Percentiles rank a stretch among this genome's conserved stretches.
Conservation (phyloP, 352 stramenopile species). For the Pythium aphanidermatum region DNA sequence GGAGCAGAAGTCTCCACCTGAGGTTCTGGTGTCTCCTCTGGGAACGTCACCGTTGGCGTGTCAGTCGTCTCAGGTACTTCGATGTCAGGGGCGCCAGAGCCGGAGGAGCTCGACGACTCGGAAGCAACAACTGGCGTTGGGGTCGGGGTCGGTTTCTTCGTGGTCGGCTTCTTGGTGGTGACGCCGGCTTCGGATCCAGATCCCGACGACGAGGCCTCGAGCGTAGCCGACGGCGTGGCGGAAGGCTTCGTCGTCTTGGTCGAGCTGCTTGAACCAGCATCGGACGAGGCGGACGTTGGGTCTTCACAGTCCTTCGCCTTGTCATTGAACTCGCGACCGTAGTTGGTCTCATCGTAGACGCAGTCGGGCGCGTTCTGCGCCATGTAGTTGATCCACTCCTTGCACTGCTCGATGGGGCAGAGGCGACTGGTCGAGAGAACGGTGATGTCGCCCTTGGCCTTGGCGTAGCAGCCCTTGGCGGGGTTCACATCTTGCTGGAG, state of each 20-base stretch:
- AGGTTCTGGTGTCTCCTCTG: conserved; percentile 3
- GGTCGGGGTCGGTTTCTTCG: not conserved
- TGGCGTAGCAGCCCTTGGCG: conserved; percentile 48
- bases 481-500: conserved; percentile 49
- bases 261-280: not conserved
- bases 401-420: conserved; percentile 45
- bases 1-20: too few species aligned
- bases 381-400: conserved; percentile 52
- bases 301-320: conserved; percentile 43
- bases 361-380: conserved; percentile 40
- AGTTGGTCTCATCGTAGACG: conserved; percentile 66
- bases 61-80: conserved; percentile 3
- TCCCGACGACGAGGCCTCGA: conserved; percentile 3
- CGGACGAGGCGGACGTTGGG: not conserved
- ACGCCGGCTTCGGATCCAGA: conserved; percentile 15
- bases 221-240: conserved; percentile 6
- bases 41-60: conserved; percentile 8
- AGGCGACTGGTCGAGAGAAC: conserved; percentile 42
- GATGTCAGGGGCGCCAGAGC: conserved; percentile 7
- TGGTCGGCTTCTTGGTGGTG: conserved; percentile 2
- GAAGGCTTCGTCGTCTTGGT: conserved; percentile 2
- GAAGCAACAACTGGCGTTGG: too few species aligned
- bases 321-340: conserved; percentile 29
- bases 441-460: conserved; percentile 42
- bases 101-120: too few species aligned